Evolutionary conservation across 257 asterid genomes (phyloP).

Genomic region (Salvia rosmarinus): DNA sequence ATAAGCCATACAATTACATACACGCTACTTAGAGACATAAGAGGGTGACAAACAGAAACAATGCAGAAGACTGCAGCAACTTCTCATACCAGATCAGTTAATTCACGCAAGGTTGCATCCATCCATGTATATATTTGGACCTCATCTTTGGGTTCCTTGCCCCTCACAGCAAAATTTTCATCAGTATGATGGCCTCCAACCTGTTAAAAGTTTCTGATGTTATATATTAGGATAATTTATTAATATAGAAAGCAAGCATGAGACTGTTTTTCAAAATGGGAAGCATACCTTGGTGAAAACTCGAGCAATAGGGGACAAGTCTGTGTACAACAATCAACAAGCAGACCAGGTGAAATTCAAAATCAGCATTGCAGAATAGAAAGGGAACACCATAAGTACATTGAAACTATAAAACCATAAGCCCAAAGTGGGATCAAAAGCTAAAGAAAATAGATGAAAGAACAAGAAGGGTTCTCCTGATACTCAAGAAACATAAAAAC

Average conservation of each 20-base stretch:
- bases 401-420: background rate
- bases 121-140: conserved; percentile 98
- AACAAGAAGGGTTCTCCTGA: background rate
- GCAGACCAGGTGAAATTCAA: conserved; percentile 2
- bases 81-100: conserved; percentile 89
- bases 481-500: background rate
- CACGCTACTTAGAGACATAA: background rate
- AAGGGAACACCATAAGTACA: conserved; percentile 1
- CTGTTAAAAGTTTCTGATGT: conserved; percentile 40
- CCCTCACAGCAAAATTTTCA: conserved; percentile 89
- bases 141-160: conserved; percentile 99
- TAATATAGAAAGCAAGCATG: background rate
- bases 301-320: conserved; percentile 79
- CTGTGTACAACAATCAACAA: conserved; percentile 45
- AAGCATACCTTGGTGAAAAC: conserved; percentile 82
- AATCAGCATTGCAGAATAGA: background rate
- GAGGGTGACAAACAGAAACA: conserved; percentile 14
- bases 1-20: background rate
- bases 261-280: background rate
- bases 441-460: background rate
- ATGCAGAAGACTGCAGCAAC: background rate
- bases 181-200: conserved; percentile 83
- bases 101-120: conserved; percentile 98
- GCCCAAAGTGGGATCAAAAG: background rate
- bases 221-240: background rate